Percentiles rank a stretch among this genome's conserved stretches.
phyloP scores from a whole-genome alignment of 768 basidiomycete genomes.

The Boletales sp. region DNA sequence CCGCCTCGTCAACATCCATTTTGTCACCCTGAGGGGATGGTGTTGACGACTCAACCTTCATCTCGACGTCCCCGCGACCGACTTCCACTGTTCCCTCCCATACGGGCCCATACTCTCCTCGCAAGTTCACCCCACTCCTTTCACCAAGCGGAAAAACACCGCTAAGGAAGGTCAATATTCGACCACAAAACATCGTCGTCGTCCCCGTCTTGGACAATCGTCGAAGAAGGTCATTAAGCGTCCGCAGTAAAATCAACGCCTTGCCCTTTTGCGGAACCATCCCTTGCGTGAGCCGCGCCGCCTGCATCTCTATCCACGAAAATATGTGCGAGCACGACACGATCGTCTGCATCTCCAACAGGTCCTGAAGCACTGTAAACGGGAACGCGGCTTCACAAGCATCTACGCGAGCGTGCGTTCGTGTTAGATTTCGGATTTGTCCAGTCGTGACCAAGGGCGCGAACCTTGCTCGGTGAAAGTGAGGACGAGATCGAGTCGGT shows the following conservation, averaged over 20 bases:
- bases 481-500: slow-evolving; percentile 68
- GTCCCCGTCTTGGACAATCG: slow-evolving; percentile 83
- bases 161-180: slow-evolving; percentile 84
- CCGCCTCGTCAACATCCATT: slow-evolving; percentile 61
- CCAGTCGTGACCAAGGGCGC: slow-evolving; percentile 18
- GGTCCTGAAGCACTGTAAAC: slow-evolving; percentile 70
- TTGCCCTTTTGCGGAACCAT: slow-evolving; percentile 88
- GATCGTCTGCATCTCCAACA: slow-evolving; percentile 85
- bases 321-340: slow-evolving; percentile 83
- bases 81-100: slow-evolving; percentile 65
- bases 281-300: slow-evolving; percentile 64
- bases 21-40: slow-evolving; percentile 39
- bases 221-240: slow-evolving; percentile 82
- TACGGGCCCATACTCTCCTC: slow-evolving; percentile 79
- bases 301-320: slow-evolving; percentile 79
- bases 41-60: slow-evolving; percentile 29
- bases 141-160: slow-evolving; percentile 86
- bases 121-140: slow-evolving; percentile 85
- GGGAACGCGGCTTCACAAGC: slow-evolving; percentile 77
- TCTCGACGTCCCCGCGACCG: slow-evolving; percentile 32
- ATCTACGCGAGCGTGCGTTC: slow-evolving; percentile 38
- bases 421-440: background rate
- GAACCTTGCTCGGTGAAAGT: slow-evolving; percentile 75
- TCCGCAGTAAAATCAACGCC: slow-evolving; percentile 78
- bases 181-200: slow-evolving; percentile 84